Base-by-base conservation (phyloP, 2,329 filamentous ascomycete genomes). In the Tolypocladium amazonense region DNA sequence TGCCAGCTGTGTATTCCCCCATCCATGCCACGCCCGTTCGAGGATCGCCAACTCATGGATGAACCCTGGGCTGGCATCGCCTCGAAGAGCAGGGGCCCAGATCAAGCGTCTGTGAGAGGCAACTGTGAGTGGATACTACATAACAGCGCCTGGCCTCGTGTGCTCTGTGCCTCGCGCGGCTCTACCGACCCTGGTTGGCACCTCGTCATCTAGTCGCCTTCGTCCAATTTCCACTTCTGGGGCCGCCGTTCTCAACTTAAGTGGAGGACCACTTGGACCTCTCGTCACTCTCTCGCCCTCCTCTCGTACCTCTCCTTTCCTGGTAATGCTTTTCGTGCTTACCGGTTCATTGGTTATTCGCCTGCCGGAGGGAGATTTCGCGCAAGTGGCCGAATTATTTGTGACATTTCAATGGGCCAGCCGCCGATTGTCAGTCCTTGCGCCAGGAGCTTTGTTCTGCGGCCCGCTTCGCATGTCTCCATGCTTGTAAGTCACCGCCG, bases 141-240 rank as follows among this genome's bases (percentile, higher is more conserved):
- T 4, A 30, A 33, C 27, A n/a, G 8, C 14, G 47, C 47, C 47
- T 8, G 11, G 43, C 43, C 43, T 45, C 43, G n/a, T 27, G 45
- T 30, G 45, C 45, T 30, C 47, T 52, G 47, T 33, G 47, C 47
- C 33, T 33, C 30, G 30, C 50, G 50, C 18, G n/a, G 27, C 30
- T 20, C 50, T 12, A 35, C 30, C 4, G 20, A 35, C 30, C 50
- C 50, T 14, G 50, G 55, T 37, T 14, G 14, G n/a, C 12, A 39
- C 35, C 37, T 41, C 25, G 39, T 56, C 55, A 43, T 56, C 55
- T 45, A 18, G 38, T 56, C 37, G 37, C 20, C 55, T n/a, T 50
- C 56, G n/a, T 57, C 56, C 56, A 57, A 57, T 57, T 57, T 57
- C 56, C 56, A 33, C 56, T 50, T 14, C 56, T 57, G 56, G 56